Evolutionary conservation across 2,329 filamentous ascomycete species (phyloP).

Genomic region (Zymoseptoria brevis): DNA sequence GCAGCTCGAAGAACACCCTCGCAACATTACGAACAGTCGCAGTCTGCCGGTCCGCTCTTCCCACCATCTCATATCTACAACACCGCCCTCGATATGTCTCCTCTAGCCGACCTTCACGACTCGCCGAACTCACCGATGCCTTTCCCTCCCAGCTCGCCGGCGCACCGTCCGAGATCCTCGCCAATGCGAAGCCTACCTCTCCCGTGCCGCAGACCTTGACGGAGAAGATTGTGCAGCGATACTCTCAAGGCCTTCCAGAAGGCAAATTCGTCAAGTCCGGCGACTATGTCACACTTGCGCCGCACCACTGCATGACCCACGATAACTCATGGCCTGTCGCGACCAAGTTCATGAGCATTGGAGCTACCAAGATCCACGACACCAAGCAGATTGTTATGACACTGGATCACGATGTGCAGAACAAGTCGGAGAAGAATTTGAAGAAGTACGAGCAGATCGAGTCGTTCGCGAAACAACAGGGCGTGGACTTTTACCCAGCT

Average conservation of each 20-base stretch:
- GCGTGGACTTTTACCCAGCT: slow-evolving; percentile 68
- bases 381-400: slow-evolving; percentile 71
- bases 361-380: slow-evolving; percentile 65
- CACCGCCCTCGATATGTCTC: slow-evolving; percentile 24
- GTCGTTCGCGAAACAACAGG: slow-evolving; percentile 70
- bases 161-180: slow-evolving; percentile 63
- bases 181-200: slow-evolving; percentile 45
- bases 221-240: slow-evolving; percentile 83
- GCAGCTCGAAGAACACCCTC: slow-evolving; percentile 1
- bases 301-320: slow-evolving; percentile 75
- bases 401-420: slow-evolving; percentile 83
- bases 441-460: slow-evolving; percentile 78
- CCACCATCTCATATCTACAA: slow-evolving; percentile 8
- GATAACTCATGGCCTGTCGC: slow-evolving; percentile 74
- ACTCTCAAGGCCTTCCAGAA: slow-evolving; percentile 65
- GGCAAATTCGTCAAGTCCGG: slow-evolving; percentile 70
- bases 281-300: slow-evolving; percentile 73
- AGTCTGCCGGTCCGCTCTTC: slow-evolving; percentile 1
- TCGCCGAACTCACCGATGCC: slow-evolving; percentile 40
- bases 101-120: slow-evolving; percentile 14
- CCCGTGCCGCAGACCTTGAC: slow-evolving; percentile 67
- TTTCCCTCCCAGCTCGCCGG: slow-evolving; percentile 59
- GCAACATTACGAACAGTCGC: slow-evolving; percentile 5
- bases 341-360: slow-evolving; percentile 74
- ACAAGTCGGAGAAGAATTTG: slow-evolving; percentile 67